A percentile compares a stretch with the other conserved stretches of the same genome.
These are phyloP conservation scores for Solanum stenotomum DNA, from an alignment of 257 asterid genomes.

Conservation along the genomic window DNA sequence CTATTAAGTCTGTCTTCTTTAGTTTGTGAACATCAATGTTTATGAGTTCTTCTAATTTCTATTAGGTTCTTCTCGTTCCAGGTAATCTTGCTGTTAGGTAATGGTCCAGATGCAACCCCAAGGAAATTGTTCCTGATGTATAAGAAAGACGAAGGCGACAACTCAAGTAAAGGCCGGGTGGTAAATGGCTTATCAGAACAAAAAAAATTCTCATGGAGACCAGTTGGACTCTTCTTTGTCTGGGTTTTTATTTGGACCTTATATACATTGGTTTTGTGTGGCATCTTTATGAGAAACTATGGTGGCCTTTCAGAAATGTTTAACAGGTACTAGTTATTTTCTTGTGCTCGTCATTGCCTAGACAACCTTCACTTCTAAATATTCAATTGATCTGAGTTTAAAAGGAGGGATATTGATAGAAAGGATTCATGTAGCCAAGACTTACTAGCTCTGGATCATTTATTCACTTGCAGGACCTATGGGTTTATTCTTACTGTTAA, in stretches of 20 bases:
- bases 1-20: neutral
- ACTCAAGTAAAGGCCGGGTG: slow-evolving; percentile 16
- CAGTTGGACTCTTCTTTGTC: slow-evolving; percentile 45
- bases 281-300: slow-evolving; percentile 55
- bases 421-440: neutral
- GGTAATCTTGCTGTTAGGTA: slow-evolving; percentile 69
- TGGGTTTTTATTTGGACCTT: slow-evolving; percentile 74
- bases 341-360: neutral
- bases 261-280: slow-evolving; percentile 53
- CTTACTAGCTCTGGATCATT: neutral
- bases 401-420: neutral
- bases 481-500: slow-evolving; percentile 80
- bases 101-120: slow-evolving; percentile 85
- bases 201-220: slow-evolving; percentile 37
- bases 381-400: neutral
- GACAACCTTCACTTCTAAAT: neutral
- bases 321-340: slow-evolving; percentile 43
- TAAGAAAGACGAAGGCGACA: slow-evolving; percentile 28
- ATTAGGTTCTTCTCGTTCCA: slow-evolving; percentile 16
- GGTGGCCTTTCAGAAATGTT: slow-evolving; percentile 84
- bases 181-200: slow-evolving; percentile 11
- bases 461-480: slow-evolving; percentile 61
- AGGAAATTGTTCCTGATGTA: slow-evolving; percentile 46
- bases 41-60: neutral
- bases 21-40: neutral